phyloP scores from a whole-genome alignment of 495 filamentous ascomycete species.

The Daldinia grandis region DNA sequence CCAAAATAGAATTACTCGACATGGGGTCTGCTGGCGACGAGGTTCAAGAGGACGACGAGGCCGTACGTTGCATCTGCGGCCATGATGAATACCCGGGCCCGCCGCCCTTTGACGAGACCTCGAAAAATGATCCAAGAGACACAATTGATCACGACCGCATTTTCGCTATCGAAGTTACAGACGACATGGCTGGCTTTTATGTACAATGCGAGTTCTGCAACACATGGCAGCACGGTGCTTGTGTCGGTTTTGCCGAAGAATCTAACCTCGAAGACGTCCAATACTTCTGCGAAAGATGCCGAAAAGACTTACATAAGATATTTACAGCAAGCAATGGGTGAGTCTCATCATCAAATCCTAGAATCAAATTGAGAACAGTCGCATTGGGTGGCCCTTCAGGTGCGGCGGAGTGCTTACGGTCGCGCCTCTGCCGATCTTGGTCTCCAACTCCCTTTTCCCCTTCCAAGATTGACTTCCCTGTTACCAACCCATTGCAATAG shows the following conservation, averaged over 20 bases:
- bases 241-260: slow-evolving; percentile 94
- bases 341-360: slow-evolving; percentile 49
- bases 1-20: slow-evolving; percentile 59
- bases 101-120: slow-evolving; percentile 71
- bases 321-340: slow-evolving; percentile 85
- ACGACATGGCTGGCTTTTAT: slow-evolving; percentile 92
- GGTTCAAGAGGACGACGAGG: slow-evolving; percentile 85
- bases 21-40: slow-evolving; percentile 67
- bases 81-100: slow-evolving; percentile 94
- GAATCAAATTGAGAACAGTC: slow-evolving; percentile 21
- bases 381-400: slow-evolving; percentile 39
- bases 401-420: slow-evolving; percentile 44
- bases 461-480: slow-evolving; percentile 7
- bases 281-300: slow-evolving; percentile 97
- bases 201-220: slow-evolving; percentile 98
- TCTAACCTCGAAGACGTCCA: slow-evolving; percentile 81
- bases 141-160: slow-evolving; percentile 61
- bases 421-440: slow-evolving; percentile 43
- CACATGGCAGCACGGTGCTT: slow-evolving; percentile 98
- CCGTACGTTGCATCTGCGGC: slow-evolving; percentile 94
- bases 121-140: slow-evolving; percentile 59
- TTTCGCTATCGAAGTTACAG: slow-evolving; percentile 73
- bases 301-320: slow-evolving; percentile 87
- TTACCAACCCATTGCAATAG: background rate
- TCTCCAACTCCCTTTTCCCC: slow-evolving; percentile 25